Evolutionary conservation across 768 basidiomycete species (phyloP).

Genomic region (Pisolithus tinctorius): DNA sequence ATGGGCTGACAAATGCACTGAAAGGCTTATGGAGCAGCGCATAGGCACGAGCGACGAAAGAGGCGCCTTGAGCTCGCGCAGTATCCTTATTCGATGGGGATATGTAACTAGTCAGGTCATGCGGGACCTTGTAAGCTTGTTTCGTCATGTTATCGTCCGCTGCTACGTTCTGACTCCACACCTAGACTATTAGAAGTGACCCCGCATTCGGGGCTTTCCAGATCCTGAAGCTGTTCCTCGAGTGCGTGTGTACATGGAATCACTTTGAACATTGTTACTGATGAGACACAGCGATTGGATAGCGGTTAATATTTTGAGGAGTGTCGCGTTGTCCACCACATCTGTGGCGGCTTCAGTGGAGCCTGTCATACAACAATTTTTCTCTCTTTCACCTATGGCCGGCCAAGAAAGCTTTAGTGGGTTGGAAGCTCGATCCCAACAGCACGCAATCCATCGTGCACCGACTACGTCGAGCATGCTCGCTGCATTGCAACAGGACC

Average conservation of each 20-base stretch:
- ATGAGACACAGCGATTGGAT: conserved; percentile 73
- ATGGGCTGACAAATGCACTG: conserved; percentile 89
- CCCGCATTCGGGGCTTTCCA: conserved; percentile 91
- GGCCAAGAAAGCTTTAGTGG: conserved; percentile 74
- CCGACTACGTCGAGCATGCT: conserved; percentile 90
- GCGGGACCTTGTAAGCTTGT: conserved; percentile 69
- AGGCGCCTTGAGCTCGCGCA: conserved; percentile 77
- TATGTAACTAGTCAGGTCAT: conserved; percentile 92
- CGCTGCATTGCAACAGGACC: conserved; percentile 74
- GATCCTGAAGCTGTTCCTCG: conserved; percentile 84
- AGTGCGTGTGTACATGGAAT: conserved; percentile 43
- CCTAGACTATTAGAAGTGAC: conserved; percentile 84
- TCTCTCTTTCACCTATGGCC: conserved; percentile 82
- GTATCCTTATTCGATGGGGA: conserved; percentile 85
- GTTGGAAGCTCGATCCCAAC: conserved; percentile 55
- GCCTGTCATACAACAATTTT: conserved; percentile 86
- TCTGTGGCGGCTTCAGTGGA: conserved; percentile 90
- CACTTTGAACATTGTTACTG: conserved; percentile 11
- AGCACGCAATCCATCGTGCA: conserved; percentile 64
- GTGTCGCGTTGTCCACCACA: conserved; percentile 83
- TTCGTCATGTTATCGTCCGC: not conserved
- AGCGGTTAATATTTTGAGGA: conserved; percentile 80
- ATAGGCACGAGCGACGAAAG: conserved; percentile 60
- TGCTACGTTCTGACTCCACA: conserved; percentile 1
- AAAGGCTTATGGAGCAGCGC: conserved; percentile 71